Evolutionary conservation across 1,284 basidiomycete genomes (phyloP).

Genomic region (Papiliotrema fonsecae): DNA sequence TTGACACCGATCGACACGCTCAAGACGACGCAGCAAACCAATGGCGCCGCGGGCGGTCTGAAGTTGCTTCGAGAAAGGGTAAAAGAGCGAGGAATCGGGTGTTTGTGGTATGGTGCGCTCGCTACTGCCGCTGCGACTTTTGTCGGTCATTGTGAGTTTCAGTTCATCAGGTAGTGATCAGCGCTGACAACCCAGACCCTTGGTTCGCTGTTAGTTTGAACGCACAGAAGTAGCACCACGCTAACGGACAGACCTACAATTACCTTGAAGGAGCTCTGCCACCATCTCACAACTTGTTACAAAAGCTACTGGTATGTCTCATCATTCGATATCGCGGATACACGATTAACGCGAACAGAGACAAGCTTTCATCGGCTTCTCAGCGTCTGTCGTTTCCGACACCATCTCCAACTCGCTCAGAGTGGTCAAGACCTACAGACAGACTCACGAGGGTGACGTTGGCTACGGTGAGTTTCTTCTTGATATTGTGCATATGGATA

Average conservation of each 20-base stretch:
- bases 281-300: slow-evolving; percentile 52
- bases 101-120: slow-evolving; percentile 79
- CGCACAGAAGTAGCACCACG: neutral
- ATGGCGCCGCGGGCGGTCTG: slow-evolving; percentile 62
- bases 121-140: slow-evolving; percentile 87
- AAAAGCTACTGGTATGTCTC: slow-evolving; percentile 54
- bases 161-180: neutral
- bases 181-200: neutral
- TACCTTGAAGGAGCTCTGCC: slow-evolving; percentile 64
- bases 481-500: neutral
- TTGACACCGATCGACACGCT: slow-evolving; percentile 83
- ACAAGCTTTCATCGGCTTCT: slow-evolving; percentile 81
- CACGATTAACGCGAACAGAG: slow-evolving; percentile 51
- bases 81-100: slow-evolving; percentile 65
- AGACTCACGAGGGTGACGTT: slow-evolving; percentile 72
- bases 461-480: slow-evolving; percentile 55
- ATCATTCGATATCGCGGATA: neutral
- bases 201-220: neutral
- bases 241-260: slow-evolving; percentile 62
- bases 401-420: slow-evolving; percentile 76
- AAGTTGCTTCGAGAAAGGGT: slow-evolving; percentile 64
- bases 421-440: slow-evolving; percentile 88
- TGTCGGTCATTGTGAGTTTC: slow-evolving; percentile 73
- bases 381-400: slow-evolving; percentile 73
- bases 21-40: slow-evolving; percentile 87